A percentile compares a stretch with the other conserved stretches of the same genome.
phyloP scores from a whole-genome alignment of 106 monocot species.

The Gastrodia elata region DNA sequence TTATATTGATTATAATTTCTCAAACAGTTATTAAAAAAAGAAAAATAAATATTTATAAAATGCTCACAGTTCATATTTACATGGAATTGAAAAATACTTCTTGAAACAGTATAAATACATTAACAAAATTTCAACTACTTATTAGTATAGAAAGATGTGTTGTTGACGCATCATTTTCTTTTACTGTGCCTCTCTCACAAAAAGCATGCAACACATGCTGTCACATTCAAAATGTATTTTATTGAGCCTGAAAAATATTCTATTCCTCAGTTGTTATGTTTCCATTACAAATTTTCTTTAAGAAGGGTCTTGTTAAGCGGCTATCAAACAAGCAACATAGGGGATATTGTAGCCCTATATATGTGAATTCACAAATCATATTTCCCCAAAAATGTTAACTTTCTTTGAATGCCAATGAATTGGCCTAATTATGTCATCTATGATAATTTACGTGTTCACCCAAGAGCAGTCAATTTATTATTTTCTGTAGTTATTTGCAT shows the following conservation, averaged over 20 bases:
- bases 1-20: not conserved
- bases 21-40: not conserved
- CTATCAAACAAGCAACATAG: not conserved
- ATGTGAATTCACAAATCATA: not conserved
- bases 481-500: too few species aligned
- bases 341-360: not conserved
- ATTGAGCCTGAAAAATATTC: not conserved
- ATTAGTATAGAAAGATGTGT: not conserved
- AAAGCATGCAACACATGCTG: not conserved
- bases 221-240: not conserved
- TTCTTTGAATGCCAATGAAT: slow-evolving; percentile 1
- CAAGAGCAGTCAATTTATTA: too few species aligned
- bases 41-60: not conserved
- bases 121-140: not conserved
- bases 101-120: not conserved
- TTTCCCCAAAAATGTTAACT: not conserved
- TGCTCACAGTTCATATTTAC: not conserved
- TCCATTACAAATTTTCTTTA: not conserved
- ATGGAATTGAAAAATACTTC: not conserved
- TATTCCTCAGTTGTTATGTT: not conserved
- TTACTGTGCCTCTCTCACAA: not conserved
- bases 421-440: too few species aligned
- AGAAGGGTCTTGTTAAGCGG: not conserved
- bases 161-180: not conserved
- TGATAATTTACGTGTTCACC: too few species aligned